Percentiles rank a stretch among this genome's conserved stretches.
Conservation (phyloP, 2,329 filamentous ascomycete genomes). For the Penicillium glabrum region DNA sequence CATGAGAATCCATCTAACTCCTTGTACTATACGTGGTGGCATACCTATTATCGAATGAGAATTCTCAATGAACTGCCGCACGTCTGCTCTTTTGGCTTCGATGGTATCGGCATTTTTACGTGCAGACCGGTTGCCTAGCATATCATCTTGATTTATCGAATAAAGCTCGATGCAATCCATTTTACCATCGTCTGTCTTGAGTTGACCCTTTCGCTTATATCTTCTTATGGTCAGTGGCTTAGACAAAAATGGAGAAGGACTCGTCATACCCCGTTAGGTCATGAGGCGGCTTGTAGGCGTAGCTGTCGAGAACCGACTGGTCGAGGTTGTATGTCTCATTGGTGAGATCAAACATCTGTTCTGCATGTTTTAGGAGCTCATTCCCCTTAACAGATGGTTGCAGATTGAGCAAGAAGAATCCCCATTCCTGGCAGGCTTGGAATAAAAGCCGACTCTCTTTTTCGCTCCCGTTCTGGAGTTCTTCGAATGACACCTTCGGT, state of each 20-base stretch:
- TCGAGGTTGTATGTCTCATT: constrained; percentile 4
- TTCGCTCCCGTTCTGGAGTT: background rate
- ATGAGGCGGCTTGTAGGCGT: constrained; percentile 7
- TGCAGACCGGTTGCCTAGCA: constrained; percentile 23
- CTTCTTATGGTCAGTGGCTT: background rate
- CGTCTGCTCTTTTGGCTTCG: background rate
- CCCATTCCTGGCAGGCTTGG: constrained; percentile 39
- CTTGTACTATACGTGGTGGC: background rate
- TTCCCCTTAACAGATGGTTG: constrained; percentile 26
- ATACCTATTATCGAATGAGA: background rate
- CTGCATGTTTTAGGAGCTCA: constrained; percentile 39
- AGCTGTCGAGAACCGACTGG: constrained; percentile 4
- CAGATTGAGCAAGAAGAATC: constrained; percentile 56
- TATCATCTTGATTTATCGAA: constrained; percentile 31
- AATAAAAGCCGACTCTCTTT: constrained; percentile 13
- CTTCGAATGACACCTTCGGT: constrained; percentile 4
- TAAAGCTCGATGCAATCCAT: constrained; percentile 31
- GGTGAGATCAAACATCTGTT: constrained; percentile 39
- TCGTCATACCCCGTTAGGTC: constrained; percentile 5
- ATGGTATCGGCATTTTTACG: constrained; percentile 11
- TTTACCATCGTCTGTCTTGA: constrained; percentile 22
- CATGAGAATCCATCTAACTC: background rate
- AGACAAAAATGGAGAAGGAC: background rate
- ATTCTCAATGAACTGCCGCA: background rate
- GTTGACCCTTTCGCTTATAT: constrained; percentile 14